Conservation (phyloP, 139 green algal species). For the Coelastrella sp. region DNA sequence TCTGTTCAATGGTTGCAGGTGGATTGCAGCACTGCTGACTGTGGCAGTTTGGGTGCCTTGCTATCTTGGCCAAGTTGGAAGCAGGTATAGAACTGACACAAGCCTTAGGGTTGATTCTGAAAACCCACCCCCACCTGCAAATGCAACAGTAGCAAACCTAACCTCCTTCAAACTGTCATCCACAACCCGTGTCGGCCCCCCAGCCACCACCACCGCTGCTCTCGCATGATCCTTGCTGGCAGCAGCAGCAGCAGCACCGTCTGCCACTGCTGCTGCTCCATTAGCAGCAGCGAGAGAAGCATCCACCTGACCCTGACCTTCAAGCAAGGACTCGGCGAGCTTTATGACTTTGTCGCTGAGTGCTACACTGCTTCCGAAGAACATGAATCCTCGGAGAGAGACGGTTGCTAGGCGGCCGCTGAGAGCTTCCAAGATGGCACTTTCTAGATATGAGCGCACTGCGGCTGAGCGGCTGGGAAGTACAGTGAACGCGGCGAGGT, state of each 20-base stretch:
- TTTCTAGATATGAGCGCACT: conserved; percentile 65
- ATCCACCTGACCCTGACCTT: not conserved
- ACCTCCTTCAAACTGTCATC: not conserved
- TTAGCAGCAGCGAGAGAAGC: not conserved
- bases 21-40: too few relatives aligned
- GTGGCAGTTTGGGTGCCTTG: too few relatives aligned
- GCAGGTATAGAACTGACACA: too few relatives aligned
- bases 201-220: not conserved
- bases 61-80: too few relatives aligned
- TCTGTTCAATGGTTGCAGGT: too few relatives aligned
- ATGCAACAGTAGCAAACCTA: not conserved
- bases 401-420: conserved; percentile 61
- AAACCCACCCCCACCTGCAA: too few relatives aligned
- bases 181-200: not conserved
- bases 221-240: conserved; percentile 6
- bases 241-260: conserved; percentile 4
- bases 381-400: conserved; percentile 83
- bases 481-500: conserved; percentile 62
- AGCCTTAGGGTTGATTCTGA: too few relatives aligned
- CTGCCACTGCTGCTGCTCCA: not conserved
- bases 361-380: conserved; percentile 81
- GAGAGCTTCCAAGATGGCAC: conserved; percentile 19
- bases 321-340: conserved; percentile 1
- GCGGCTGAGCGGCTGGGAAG: conserved; percentile 57
- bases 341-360: conserved; percentile 61